Conservation (phyloP, 306 rosid genomes). For the Trichosanthes truncata region DNA sequence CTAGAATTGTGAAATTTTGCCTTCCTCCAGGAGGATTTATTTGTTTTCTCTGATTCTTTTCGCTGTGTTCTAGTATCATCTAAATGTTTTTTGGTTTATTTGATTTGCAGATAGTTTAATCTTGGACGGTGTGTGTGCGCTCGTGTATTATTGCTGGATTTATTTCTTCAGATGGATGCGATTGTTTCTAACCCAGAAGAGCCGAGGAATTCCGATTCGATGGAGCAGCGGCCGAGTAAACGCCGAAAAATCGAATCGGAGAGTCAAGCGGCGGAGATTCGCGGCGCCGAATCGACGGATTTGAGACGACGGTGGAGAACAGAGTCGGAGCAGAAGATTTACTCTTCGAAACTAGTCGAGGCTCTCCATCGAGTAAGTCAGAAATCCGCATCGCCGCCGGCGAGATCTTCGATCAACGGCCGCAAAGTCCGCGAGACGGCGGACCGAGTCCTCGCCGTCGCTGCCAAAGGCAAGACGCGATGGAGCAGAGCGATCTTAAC, state of each 20-base stretch:
- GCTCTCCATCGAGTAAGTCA: conserved; percentile 45
- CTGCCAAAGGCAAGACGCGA: conserved; percentile 63
- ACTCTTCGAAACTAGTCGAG: conserved; percentile 46
- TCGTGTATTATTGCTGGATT: neutral
- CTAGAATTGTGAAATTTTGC: neutral
- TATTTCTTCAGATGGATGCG: neutral
- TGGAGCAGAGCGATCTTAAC: conserved; percentile 89
- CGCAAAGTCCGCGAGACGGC: conserved; percentile 49
- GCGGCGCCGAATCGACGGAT: neutral
- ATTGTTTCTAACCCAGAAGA: neutral
- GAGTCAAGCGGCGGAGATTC: neutral
- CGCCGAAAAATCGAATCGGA: conserved; percentile 32
- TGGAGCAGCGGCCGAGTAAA: conserved; percentile 19
- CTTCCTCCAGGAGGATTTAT: neutral
- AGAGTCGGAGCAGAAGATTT: conserved; percentile 48
- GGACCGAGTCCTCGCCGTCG: conserved; percentile 58
- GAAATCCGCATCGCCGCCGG: conserved; percentile 6
- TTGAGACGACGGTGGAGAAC: conserved; percentile 50
- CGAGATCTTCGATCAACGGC: conserved; percentile 7
- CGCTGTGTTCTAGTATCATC: neutral
- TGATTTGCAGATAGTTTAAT: neutral
- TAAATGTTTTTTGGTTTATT: neutral
- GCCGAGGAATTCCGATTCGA: neutral
- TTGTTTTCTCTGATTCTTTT: neutral
- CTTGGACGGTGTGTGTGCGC: neutral